Evolutionary conservation across 192 early-diverging fungal genomes (phyloP).

Genomic region (Coemansia sp.): DNA sequence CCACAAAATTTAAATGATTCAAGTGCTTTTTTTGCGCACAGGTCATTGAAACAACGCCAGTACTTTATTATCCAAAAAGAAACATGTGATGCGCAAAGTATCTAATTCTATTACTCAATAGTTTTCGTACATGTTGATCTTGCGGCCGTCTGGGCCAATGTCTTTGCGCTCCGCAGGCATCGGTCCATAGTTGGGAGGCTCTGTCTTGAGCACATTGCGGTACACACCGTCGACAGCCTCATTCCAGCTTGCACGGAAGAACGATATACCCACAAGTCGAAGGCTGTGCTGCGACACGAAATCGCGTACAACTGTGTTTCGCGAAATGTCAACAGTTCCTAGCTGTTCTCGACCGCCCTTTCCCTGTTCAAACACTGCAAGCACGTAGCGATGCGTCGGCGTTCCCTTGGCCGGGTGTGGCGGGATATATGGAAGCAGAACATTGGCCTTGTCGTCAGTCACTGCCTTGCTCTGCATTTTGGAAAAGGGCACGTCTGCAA

Average conservation of each 20-base stretch:
- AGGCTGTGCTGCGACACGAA: conserved; percentile 35
- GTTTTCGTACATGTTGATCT: conserved; percentile 38
- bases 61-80: background rate
- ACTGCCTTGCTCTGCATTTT: conserved; percentile 54
- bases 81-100: background rate
- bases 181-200: conserved; percentile 34
- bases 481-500: conserved; percentile 64
- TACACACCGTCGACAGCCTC: conserved; percentile 51
- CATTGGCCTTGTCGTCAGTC: conserved; percentile 35
- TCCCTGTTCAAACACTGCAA: conserved; percentile 65
- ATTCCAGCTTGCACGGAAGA: conserved; percentile 45
- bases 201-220: conserved; percentile 39
- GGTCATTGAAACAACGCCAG: background rate
- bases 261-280: conserved; percentile 42
- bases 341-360: conserved; percentile 56
- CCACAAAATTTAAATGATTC: background rate
- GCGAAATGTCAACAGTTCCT: conserved; percentile 42
- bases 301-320: conserved; percentile 36
- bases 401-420: conserved; percentile 79
- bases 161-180: conserved; percentile 17
- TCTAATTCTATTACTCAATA: conserved; percentile 4
- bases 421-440: conserved; percentile 62
- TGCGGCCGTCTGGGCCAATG: conserved; percentile 51
- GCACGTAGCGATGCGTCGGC: conserved; percentile 71
- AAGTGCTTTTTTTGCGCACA: too few relatives aligned